These are phyloP conservation scores for Cyclostephanos invisitatus DNA, from an alignment of 108 stramenopile genomes.

Conservation along the genomic window DNA sequence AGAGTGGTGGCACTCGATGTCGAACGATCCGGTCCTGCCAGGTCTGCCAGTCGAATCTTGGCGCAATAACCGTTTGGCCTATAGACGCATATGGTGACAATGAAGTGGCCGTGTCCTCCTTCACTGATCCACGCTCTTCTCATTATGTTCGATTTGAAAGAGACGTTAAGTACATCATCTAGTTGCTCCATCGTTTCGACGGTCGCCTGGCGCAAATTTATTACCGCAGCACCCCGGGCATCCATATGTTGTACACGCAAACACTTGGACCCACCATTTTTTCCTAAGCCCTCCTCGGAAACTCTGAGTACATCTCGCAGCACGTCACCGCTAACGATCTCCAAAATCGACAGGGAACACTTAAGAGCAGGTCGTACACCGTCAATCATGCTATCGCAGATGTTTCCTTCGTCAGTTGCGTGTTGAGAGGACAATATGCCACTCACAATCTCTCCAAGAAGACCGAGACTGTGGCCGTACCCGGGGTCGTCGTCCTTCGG, in stretches of 20 bases:
- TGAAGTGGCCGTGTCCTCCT: slow-evolving; percentile 58
- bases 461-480: slow-evolving; percentile 9
- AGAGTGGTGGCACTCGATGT: slow-evolving; percentile 19
- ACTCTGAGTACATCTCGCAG: slow-evolving; percentile 51
- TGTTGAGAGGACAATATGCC: slow-evolving; percentile 13
- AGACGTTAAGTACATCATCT: neutral
- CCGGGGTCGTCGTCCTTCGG: neutral
- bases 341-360: slow-evolving; percentile 44
- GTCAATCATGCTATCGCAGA: neutral
- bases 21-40: slow-evolving; percentile 46
- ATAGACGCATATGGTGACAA: slow-evolving; percentile 40
- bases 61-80: neutral
- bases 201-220: slow-evolving; percentile 53
- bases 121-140: slow-evolving; percentile 33
- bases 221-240: slow-evolving; percentile 48
- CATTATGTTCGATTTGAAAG: slow-evolving; percentile 33
- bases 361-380: neutral
- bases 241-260: slow-evolving; percentile 39
- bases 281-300: slow-evolving; percentile 24
- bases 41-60: slow-evolving; percentile 55
- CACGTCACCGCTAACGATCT: slow-evolving; percentile 57
- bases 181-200: slow-evolving; percentile 46
- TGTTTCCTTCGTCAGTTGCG: neutral
- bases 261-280: slow-evolving; percentile 18
- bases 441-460: slow-evolving; percentile 28